These are phyloP conservation scores for Tricholoma terreum DNA, from an alignment of 768 basidiomycete species.

Conservation along the genomic window DNA sequence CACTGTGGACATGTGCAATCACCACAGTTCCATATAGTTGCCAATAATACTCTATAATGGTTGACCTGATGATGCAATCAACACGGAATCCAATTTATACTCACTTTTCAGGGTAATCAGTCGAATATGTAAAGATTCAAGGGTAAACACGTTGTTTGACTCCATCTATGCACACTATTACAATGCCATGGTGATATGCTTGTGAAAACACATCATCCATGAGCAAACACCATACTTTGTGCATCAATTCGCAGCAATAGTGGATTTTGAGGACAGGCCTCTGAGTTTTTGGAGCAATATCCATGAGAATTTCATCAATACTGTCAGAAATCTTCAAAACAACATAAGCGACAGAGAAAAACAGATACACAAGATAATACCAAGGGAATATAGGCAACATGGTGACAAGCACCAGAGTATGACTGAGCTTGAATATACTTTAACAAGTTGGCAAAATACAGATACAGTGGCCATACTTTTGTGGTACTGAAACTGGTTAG, in stretches of 20 bases:
- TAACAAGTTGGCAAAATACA: too few species aligned
- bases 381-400: too few species aligned
- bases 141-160: constrained; percentile 5
- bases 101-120: constrained; percentile 8
- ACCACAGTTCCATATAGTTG: background rate
- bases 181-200: constrained; percentile 6
- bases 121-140: constrained; percentile 11
- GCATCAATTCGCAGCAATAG: background rate
- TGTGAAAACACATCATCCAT: background rate
- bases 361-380: background rate
- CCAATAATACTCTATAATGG: too few species aligned
- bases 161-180: constrained; percentile 6
- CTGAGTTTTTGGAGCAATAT: too few species aligned
- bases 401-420: background rate
- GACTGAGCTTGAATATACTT: background rate
- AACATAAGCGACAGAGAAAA: too few species aligned
- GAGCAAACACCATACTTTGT: too few species aligned
- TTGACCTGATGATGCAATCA: too few species aligned
- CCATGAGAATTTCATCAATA: too few species aligned
- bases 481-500: too few species aligned
- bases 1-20: background rate
- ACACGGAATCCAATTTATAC: too few species aligned
- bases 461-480: too few species aligned
- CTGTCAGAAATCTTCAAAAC: too few species aligned
- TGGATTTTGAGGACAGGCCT: background rate